Evolutionary conservation across 163 green algal genomes (phyloP).

Genomic region (Trebouxiophyceae sp.): DNA sequence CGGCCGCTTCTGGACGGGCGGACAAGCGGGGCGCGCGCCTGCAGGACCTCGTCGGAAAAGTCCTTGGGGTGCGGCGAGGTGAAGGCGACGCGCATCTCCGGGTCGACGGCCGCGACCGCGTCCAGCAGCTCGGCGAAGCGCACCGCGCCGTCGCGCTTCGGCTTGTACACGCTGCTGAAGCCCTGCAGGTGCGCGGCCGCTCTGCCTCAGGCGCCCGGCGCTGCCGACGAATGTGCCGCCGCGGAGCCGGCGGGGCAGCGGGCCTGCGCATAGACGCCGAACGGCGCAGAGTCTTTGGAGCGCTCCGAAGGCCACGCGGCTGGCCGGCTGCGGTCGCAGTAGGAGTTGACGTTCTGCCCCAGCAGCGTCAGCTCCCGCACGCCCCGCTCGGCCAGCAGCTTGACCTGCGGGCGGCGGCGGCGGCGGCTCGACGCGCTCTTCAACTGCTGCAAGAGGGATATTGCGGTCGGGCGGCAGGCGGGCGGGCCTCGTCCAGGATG

Average conservation of each 20-base stretch:
- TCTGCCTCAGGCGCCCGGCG: no score
- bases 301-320: background rate
- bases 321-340: slow-evolving; percentile 41
- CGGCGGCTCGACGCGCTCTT: background rate
- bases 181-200: slow-evolving; percentile 40
- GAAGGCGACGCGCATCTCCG: slow-evolving; percentile 83
- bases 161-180: slow-evolving; percentile 71
- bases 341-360: slow-evolving; percentile 92
- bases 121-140: slow-evolving; percentile 75
- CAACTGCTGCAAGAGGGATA: background rate
- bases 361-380: slow-evolving; percentile 81
- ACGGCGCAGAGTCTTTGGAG: slow-evolving; percentile 9
- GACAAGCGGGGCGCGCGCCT: slow-evolving; percentile 23
- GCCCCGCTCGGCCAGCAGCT: slow-evolving; percentile 43
- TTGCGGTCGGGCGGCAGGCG: background rate
- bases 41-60: slow-evolving; percentile 77
- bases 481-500: slow-evolving; percentile 70
- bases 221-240: no score
- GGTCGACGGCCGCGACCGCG: slow-evolving; percentile 49
- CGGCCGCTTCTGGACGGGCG: no score
- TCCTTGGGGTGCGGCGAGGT: slow-evolving; percentile 88
- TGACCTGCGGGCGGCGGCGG: slow-evolving; percentile 20
- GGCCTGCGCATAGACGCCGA: slow-evolving; percentile 21
- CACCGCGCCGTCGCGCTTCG: slow-evolving; percentile 41
- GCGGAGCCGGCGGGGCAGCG: no score